Evolutionary conservation across 208 protist genomes (phyloP).

Genomic region (Trichomonas gallinae): DNA sequence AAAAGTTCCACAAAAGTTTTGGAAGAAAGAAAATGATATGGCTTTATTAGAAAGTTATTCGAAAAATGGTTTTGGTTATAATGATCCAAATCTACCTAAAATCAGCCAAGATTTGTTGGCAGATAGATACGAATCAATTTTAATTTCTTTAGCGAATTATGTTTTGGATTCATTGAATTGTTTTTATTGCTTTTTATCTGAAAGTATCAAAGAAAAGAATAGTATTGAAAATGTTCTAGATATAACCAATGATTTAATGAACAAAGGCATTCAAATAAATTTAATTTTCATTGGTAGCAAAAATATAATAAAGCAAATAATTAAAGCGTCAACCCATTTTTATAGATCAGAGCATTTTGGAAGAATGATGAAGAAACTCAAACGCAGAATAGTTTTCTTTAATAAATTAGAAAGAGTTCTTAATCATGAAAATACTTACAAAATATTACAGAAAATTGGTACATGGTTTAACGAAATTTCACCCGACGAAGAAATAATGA

Average conservation of each 20-base stretch:
- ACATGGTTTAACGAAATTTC: background rate
- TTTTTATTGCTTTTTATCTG: no score
- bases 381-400: background rate
- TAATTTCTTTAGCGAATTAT: no score
- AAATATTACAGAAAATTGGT: background rate
- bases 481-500: background rate
- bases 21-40: background rate
- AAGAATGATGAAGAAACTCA: background rate
- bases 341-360: background rate
- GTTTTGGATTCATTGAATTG: no score
- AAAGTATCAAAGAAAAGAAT: no score
- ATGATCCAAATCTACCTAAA: no score
- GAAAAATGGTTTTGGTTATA: no score
- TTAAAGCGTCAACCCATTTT: background rate
- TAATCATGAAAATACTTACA: background rate
- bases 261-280: no score
- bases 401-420: background rate
- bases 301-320: background rate
- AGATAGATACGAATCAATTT: no score
- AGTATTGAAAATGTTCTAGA: no score
- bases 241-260: no score
- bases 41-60: background rate
- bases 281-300: background rate
- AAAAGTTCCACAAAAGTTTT: background rate
- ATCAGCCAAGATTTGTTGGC: no score